phyloP scores from a whole-genome alignment of 345 rosid genomes.

The Nasturtium officinale region DNA sequence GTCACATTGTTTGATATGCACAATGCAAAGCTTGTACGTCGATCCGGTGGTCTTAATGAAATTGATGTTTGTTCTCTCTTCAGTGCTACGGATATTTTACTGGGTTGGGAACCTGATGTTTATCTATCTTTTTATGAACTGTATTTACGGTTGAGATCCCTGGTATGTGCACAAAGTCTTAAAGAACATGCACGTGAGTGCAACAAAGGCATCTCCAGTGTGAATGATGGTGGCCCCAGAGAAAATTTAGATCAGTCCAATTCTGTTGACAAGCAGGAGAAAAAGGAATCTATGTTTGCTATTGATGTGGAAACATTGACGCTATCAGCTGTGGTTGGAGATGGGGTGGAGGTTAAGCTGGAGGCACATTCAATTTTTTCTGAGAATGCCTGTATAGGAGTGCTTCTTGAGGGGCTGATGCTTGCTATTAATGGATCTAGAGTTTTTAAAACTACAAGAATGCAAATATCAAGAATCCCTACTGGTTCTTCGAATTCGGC shows the following conservation, averaged over 20 bases:
- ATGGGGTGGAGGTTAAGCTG: slow-evolving; percentile 79
- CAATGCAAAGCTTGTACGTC: slow-evolving; percentile 85
- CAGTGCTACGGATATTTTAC: slow-evolving; percentile 83
- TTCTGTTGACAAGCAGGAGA: slow-evolving; percentile 62
- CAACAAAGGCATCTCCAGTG: slow-evolving; percentile 48
- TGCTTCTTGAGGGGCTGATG: slow-evolving; percentile 89
- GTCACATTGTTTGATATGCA: slow-evolving; percentile 75
- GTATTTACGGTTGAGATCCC: slow-evolving; percentile 61
- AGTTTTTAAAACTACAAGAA: slow-evolving; percentile 77
- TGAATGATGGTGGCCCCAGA: slow-evolving; percentile 48
- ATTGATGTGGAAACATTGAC: slow-evolving; percentile 84
- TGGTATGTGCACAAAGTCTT: slow-evolving; percentile 61
- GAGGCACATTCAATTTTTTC: slow-evolving; percentile 96
- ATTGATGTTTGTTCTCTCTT: slow-evolving; percentile 86
- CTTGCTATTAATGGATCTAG: slow-evolving; percentile 74
- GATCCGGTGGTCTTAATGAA: slow-evolving; percentile 88
- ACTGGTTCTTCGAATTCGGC: slow-evolving; percentile 53
- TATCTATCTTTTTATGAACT: slow-evolving; percentile 84
- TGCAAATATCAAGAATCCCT: slow-evolving; percentile 94
- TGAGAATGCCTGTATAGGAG: slow-evolving; percentile 91
- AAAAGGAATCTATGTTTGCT: slow-evolving; percentile 91
- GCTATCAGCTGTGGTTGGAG: slow-evolving; percentile 86
- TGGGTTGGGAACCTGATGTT: slow-evolving; percentile 93
- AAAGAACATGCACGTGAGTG: slow-evolving; percentile 48
- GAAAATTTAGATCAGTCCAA: slow-evolving; percentile 50